Evolutionary conservation across 768 basidiomycete species (phyloP).

Genomic region (Boletus vinaceobasis): DNA sequence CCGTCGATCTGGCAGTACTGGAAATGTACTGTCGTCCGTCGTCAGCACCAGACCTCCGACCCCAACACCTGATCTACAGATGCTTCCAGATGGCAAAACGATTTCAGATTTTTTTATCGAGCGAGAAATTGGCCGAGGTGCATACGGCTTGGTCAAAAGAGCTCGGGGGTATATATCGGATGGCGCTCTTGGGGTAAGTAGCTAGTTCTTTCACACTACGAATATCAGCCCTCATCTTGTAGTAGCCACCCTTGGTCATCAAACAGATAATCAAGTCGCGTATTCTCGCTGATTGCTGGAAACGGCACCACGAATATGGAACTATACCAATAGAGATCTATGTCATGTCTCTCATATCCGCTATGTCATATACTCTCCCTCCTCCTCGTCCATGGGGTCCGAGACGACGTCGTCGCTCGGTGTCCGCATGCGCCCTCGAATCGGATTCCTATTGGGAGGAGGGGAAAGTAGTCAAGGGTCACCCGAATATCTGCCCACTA

Average conservation of each 20-base stretch:
- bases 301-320: slow-evolving; percentile 90
- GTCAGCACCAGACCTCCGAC: slow-evolving; percentile 63
- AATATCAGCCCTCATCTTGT: slow-evolving; percentile 6
- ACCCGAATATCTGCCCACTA: slow-evolving; percentile 92
- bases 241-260: slow-evolving; percentile 84
- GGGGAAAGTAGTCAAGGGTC: slow-evolving; percentile 74
- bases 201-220: slow-evolving; percentile 4
- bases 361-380: slow-evolving; percentile 76
- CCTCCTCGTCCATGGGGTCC: slow-evolving; percentile 84
- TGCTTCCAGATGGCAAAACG: slow-evolving; percentile 55
- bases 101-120: slow-evolving; percentile 87
- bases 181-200: slow-evolving; percentile 79
- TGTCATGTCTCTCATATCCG: slow-evolving; percentile 87
- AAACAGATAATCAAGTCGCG: slow-evolving; percentile 99
- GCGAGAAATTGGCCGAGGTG: slow-evolving; percentile 87
- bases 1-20: slow-evolving; percentile 59
- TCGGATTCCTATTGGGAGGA: slow-evolving; percentile 55
- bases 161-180: slow-evolving; percentile 74
- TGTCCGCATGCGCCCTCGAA: slow-evolving; percentile 12
- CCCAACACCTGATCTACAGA: slow-evolving; percentile 36
- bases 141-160: slow-evolving; percentile 92
- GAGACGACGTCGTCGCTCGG: slow-evolving; percentile 38
- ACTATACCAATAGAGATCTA: slow-evolving; percentile 98
- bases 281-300: slow-evolving; percentile 99
- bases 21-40: slow-evolving; percentile 59